phyloP scores from a whole-genome alignment of 106 monocot genomes.

The Vanilla planifolia region DNA sequence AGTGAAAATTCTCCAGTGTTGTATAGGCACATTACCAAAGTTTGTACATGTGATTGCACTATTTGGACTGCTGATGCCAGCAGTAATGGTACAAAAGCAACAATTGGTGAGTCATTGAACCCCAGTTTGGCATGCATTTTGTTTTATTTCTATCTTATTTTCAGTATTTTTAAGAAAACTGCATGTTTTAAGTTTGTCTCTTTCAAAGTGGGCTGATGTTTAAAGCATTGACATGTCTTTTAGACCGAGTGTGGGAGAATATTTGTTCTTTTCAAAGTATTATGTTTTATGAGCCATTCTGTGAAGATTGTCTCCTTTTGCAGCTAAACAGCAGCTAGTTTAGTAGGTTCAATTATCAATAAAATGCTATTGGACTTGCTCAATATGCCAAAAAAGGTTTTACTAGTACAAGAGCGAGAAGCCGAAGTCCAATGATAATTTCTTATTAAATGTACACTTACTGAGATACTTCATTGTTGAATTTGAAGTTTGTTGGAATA shows the following conservation, averaged over 20 bases:
- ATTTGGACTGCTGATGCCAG: conserved; percentile 72
- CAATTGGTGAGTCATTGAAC: conserved; percentile 50
- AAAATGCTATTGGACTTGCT: no score
- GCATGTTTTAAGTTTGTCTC: neutral
- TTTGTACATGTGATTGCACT: conserved; percentile 49
- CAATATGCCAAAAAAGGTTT: no score
- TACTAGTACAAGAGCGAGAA: no score
- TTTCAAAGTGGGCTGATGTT: neutral
- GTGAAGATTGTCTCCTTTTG: no score
- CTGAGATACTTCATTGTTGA: no score
- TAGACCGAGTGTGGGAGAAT: neutral
- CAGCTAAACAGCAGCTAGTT: no score
- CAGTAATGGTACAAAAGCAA: conserved; percentile 40
- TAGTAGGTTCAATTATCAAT: no score
- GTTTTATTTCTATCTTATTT: neutral
- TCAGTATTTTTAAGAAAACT: neutral
- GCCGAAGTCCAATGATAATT: no score
- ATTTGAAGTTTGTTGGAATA: no score
- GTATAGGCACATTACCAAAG: conserved; percentile 13
- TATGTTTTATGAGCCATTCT: no score
- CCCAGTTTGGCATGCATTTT: neutral
- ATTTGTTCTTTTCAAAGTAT: no score
- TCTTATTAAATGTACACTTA: no score
- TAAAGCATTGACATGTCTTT: neutral
- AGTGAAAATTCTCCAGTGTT: neutral